Base-by-base conservation (phyloP, 2,329 filamentous ascomycete genomes). In the Aspergillus floridensis region DNA sequence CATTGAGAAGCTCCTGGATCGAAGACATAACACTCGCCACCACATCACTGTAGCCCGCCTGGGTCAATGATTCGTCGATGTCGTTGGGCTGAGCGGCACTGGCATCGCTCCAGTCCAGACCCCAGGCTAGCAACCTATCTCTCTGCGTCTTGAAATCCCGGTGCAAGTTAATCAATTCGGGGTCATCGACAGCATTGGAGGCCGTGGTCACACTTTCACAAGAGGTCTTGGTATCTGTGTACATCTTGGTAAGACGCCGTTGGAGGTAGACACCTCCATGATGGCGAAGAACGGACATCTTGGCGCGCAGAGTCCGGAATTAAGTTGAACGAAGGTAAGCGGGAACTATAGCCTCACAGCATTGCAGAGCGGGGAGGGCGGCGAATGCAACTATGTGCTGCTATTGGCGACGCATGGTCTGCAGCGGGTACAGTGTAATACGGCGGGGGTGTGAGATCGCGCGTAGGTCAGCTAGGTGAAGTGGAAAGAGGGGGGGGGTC, bases 51-150 rank as follows among this genome's bases (percentile, higher is more conserved):
- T 87, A 78, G 19, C 85, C 86, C 32, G 86, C 86, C 61, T 84
- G 80, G 54, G 84, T 85, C 19, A 88, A 76, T 19, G 83, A 83
- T 66, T 86, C 84, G 68, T 88, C 86, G 66, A 88, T 88, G 72
- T 86, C 82, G 65, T 81, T 84, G 59, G 83, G 80, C 55, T 80
- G 76, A 16, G 79, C 80, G 61, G 81, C 82, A 65, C 80, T 82
- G 60, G 82, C 84, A 69, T 88, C 86, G 71, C 81, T 86, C 86
- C 86, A 88, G 70, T 87, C 84, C 59, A 88, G 74, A 50, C 86
- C 86, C 86, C 86, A 88, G 32, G 85, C 82, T 46, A 87, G 80
- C 51, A 88, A 76, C 21, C 86, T 77, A 70, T 88, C 85, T 68
- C 86, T 85, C 68, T 88, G 86, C 56, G 85, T 86, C 59, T 84